These are phyloP conservation scores for Alternaria ventricosa DNA, from an alignment of 2,329 filamentous ascomycete genomes.

Conservation along the genomic window DNA sequence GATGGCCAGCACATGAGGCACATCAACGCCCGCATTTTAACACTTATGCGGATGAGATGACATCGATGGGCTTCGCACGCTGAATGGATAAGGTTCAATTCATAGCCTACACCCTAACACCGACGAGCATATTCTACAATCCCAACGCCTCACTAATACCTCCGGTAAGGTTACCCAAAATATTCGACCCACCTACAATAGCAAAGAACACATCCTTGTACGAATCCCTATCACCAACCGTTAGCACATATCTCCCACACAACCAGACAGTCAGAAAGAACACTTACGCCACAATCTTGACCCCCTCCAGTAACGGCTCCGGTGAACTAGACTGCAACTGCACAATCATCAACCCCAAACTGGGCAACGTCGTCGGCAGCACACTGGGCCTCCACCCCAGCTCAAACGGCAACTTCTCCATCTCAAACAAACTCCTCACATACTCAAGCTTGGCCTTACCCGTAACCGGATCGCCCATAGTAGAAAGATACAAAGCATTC, in stretches of 20 bases:
- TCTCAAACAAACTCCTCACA: slow-evolving; percentile 20
- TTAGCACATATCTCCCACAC: not conserved
- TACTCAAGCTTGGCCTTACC: slow-evolving; percentile 18
- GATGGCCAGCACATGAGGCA: not conserved
- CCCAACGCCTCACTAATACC: slow-evolving; percentile 20
- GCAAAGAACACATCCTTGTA: slow-evolving; percentile 21
- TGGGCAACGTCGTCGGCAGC: slow-evolving; percentile 17
- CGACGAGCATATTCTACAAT: not conserved
- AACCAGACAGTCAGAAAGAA: not conserved
- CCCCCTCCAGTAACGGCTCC: slow-evolving; percentile 10
- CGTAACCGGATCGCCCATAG: slow-evolving; percentile 11
- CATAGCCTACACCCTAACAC: not conserved
- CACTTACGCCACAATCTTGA: slow-evolving; percentile 12
- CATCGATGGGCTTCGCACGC: not conserved
- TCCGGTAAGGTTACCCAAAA: slow-evolving; percentile 18
- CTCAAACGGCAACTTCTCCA: slow-evolving; percentile 21
- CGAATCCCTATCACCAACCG: slow-evolving; percentile 8
- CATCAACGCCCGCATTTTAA: not conserved
- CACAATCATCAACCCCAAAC: slow-evolving; percentile 19
- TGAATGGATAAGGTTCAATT: not conserved
- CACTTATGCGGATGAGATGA: not conserved
- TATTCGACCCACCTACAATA: slow-evolving; percentile 12
- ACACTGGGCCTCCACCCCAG: slow-evolving; percentile 23
- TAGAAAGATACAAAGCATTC: slow-evolving; percentile 19
- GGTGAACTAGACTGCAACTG: not conserved